Conservation (phyloP, 345 rosid genomes). For the Boechera retrofracta region DNA sequence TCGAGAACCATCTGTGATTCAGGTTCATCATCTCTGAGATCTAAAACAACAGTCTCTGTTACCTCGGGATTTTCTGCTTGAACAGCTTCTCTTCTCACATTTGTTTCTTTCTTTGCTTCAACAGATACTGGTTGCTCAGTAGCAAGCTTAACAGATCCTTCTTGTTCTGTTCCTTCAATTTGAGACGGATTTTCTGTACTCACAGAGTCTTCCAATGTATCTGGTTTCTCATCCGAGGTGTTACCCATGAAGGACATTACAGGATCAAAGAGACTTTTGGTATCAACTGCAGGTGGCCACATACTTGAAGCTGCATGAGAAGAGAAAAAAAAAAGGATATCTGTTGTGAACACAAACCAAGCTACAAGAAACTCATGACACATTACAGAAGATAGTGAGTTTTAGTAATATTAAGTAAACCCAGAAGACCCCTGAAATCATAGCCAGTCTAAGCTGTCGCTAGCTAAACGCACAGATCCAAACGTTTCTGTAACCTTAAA, state of each 20-base stretch:
- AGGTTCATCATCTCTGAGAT: constrained; percentile 51
- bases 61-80: constrained; percentile 44
- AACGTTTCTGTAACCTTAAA: constrained; percentile 14
- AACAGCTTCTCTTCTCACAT: constrained; percentile 45
- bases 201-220: constrained; percentile 47
- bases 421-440: constrained; percentile 9
- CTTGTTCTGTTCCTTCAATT: constrained; percentile 53
- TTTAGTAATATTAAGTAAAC: background rate
- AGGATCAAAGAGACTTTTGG: constrained; percentile 60
- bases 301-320: constrained; percentile 59
- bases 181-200: constrained; percentile 46
- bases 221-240: constrained; percentile 57
- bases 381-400: background rate
- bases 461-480: constrained; percentile 1
- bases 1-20: constrained; percentile 46
- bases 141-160: constrained; percentile 32
- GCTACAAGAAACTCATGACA: constrained; percentile 9
- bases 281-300: constrained; percentile 64
- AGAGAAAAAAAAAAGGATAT: background rate
- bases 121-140: constrained; percentile 43
- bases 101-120: constrained; percentile 48
- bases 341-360: constrained; percentile 17
- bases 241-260: constrained; percentile 85
- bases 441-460: constrained; percentile 10
- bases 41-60: constrained; percentile 47